Evolutionary conservation across 768 basidiomycete species (phyloP), one percentile per base, ranked within the genome.

Genomic region (Lactarius tabidus): DNA sequence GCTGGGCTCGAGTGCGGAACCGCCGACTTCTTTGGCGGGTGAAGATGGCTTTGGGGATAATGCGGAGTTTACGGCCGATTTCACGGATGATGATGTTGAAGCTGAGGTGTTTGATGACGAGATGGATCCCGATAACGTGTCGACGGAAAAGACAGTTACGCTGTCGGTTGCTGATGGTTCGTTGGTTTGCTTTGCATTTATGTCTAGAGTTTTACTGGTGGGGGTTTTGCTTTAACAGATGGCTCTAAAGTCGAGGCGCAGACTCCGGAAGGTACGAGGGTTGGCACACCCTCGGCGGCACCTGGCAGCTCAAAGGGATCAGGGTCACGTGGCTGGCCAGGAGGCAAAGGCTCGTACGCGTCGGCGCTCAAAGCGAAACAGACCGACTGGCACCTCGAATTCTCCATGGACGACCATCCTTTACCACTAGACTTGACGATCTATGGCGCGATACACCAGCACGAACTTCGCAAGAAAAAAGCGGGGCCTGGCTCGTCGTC

Each of bases 331-430:
- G 74, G 58, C 55, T 76, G 75, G 12, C 72, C 76, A 15, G 74
- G 78, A 72, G 23, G 71, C 72, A 52, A 79, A 82, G 68, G 79
- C 83, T 98, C 97, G 2, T 99, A 99, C 74, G 97, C 97, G 35
- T 89, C 94, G 4, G 95, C 95, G 15, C 81, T 98, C 63, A 97
- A 94, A 77, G 80, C 93, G 0, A 94, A 93, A 72, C 95, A 96
- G 5, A 86, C 84, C 18, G 96, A 98, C 72, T 99, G 94, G 93
- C 95, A 99, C 74, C 85, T 98, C 59, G 90, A 97, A 75, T 98
- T 99, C 76, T 90, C 85, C 10, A 90, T 98, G 86, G 93, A 93
- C 72, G 95, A 94, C 66, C 88, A 92, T 54, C 76, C 85, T 26
- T 78, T 98, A 20, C 89, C 91, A 0, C 76, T 95, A 64, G 91